Percentiles rank a stretch among this genome's conserved stretches.
These are phyloP conservation scores for Circinella minor DNA, from an alignment of 371 early-diverging fungal genomes.

Conservation along the genomic window DNA sequence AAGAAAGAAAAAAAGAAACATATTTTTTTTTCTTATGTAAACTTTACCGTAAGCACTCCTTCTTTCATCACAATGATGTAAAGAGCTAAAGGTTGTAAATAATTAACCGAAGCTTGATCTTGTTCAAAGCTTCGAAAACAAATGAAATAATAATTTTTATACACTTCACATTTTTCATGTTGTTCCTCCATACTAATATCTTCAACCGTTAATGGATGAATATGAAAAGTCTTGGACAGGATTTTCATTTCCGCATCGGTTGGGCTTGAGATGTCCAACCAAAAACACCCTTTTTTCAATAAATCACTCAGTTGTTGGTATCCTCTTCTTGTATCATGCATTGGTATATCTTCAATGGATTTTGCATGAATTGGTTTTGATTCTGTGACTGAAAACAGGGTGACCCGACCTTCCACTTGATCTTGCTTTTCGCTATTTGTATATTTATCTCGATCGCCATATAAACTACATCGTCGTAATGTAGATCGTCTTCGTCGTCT, in stretches of 20 bases:
- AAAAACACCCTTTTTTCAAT: slow-evolving; percentile 70
- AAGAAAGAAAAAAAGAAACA: neutral
- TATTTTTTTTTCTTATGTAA: neutral
- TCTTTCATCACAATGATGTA: slow-evolving; percentile 84
- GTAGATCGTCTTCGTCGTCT: neutral
- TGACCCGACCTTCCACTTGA: slow-evolving; percentile 41
- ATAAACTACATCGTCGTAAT: slow-evolving; percentile 22
- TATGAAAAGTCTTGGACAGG: slow-evolving; percentile 62
- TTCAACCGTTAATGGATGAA: slow-evolving; percentile 92
- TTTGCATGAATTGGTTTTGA: slow-evolving; percentile 43
- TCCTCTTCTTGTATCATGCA: neutral
- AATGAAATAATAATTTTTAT: slow-evolving; percentile 89
- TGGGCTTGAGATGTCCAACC: slow-evolving; percentile 83
- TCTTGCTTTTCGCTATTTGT: neutral
- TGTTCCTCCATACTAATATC: slow-evolving; percentile 91
- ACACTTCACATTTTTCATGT: slow-evolving; percentile 93
- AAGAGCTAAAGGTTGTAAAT: slow-evolving; percentile 78
- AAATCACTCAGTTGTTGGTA: slow-evolving; percentile 31
- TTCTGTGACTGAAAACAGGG: slow-evolving; percentile 42
- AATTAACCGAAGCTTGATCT: slow-evolving; percentile 65
- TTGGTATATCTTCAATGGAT: slow-evolving; percentile 41
- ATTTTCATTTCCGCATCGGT: slow-evolving; percentile 77
- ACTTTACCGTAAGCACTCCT: slow-evolving; percentile 76
- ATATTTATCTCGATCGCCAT: slow-evolving; percentile 22
- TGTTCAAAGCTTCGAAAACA: slow-evolving; percentile 81